Base-by-base conservation (phyloP, 139 green algal species). In the Auxenochlorella pyrenoidosa region DNA sequence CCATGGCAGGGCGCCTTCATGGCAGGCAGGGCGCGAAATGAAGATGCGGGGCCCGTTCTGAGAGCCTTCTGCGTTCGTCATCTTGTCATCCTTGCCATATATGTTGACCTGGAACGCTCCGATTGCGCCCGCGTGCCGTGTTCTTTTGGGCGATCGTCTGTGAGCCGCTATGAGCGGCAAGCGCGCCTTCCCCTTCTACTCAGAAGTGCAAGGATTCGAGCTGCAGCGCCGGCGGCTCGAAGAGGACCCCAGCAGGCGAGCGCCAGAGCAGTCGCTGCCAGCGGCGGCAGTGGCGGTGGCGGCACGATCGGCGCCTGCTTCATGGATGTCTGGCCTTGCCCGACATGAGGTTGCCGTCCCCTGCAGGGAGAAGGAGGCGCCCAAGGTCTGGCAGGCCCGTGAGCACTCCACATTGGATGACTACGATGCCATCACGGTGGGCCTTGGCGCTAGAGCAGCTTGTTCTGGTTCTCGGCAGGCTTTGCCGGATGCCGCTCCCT, bases 301-400 rank as follows among this genome's bases (percentile, higher is more conserved):
- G 72, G 15, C 38, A 38, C 38, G 34, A 43, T 8, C 6, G 8
- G 15, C 15, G 3, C 4, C 79, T 19, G 34, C 21, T 41, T 58
- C 72, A 30, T 32, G 79, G 36, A 30, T 30, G 24, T 18, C 43
- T n/a, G 66, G 75, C 43, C 16, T 66, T 44, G 16, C 30, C 73
- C 44, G 30, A 19, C 24, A 21, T 79, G 22, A 24, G 22, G 6
- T 5, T 24, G 28, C 26, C 18, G 6, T 28, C 38, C 41, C n/a
- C 18, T 59, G 30, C 82, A 89, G 47, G 34, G 91, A 93, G 32
- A 83, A 86, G 22, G 51, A 70, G 0, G 87, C 92, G 40, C 92
- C 93, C 0, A 75, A 73, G 26, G 88, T 95, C 5, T 95, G 90
- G 41, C 91, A 95, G 75, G 78, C 58, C 5, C 68, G 44, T 4